Base-by-base conservation (phyloP, 768 basidiomycete species). In the Lentinus brumalis region DNA sequence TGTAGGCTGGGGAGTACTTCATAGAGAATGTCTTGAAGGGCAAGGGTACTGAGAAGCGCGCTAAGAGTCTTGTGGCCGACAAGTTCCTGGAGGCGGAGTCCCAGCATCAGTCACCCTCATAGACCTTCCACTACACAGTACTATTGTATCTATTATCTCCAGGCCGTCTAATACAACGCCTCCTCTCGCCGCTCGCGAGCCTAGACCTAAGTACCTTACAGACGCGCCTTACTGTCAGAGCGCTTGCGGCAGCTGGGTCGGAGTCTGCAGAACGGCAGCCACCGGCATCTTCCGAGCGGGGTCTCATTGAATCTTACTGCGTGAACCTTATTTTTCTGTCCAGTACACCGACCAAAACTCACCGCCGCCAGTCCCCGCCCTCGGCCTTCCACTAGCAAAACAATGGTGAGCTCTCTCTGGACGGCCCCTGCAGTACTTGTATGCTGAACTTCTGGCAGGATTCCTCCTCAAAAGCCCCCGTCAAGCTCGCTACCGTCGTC, bases 401-500 rank as follows among this genome's bases (percentile, higher is more conserved):
- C n/a, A 18, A 74, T 75, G 73, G 73, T 73, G 57, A 64, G 62
- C 15, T 5, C 4, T 5, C 39, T 31, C 30, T 55, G 41, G 7
- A 26, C 3, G 35, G 38, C 15, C 47, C 38, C 8, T 38, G 4
- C 12, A 3, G 9, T 11, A 32, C 2, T 4, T 9, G 21, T 7
- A 35, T 60, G 53, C 67, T 75, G 32, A 75, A 52, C 26, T n/a
- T 12, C 47, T 42, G 8, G 57, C 61, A 92, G 91, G 91, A 92
- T 74, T 85, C 91, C 70, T 86, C 91, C 70, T 86, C 91, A 75
- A 92, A 95, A 88, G 83, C 86, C 64, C 89, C 92, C 69, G 96
- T 97, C 73, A 97, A 98, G 79, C 93, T 98, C 74, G 97, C 96
- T 69, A 94, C 91, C 84, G 95, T 97, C 68, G 88, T 92, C 82